A percentile compares a stretch with the other conserved stretches of the same genome.
Conservation (phyloP, 352 stramenopile species). For the Sclerospora graminicola region DNA sequence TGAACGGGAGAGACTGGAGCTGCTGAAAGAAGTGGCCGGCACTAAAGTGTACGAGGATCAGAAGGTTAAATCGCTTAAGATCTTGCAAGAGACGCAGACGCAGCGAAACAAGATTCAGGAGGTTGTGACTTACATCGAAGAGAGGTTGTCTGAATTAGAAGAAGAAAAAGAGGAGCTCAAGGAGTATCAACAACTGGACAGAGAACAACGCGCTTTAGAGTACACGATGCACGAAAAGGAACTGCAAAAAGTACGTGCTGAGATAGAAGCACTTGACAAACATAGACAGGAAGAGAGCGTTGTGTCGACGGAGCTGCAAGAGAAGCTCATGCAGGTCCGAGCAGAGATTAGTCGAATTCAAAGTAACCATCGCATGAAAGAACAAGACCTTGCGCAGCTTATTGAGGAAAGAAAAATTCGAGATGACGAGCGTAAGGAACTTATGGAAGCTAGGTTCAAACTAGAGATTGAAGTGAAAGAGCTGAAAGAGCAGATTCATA, state of each 20-base stretch:
- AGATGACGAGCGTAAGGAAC: slow-evolving; percentile 65
- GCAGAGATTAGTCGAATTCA: slow-evolving; percentile 46
- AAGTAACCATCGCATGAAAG: slow-evolving; percentile 24
- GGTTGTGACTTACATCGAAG: slow-evolving; percentile 92
- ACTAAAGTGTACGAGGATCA: slow-evolving; percentile 99
- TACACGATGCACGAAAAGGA: slow-evolving; percentile 94
- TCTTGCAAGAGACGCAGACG: slow-evolving; percentile 94
- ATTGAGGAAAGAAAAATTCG: slow-evolving; percentile 35
- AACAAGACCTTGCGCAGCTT: slow-evolving; percentile 42
- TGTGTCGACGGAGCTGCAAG: slow-evolving; percentile 47
- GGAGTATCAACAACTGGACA: slow-evolving; percentile 93
- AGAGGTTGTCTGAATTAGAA: slow-evolving; percentile 90
- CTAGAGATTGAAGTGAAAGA: slow-evolving; percentile 77
- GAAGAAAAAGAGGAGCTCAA: slow-evolving; percentile 98
- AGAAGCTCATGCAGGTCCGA: slow-evolving; percentile 49
- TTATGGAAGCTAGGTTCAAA: slow-evolving; percentile 71
- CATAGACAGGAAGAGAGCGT: slow-evolving; percentile 45
- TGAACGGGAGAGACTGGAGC: slow-evolving; percentile 92
- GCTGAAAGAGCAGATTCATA: slow-evolving; percentile 45
- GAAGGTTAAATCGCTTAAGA: slow-evolving; percentile 91
- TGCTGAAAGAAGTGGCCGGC: slow-evolving; percentile 98
- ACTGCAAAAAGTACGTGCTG: slow-evolving; percentile 41
- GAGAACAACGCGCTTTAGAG: slow-evolving; percentile 91
- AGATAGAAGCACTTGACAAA: slow-evolving; percentile 64
- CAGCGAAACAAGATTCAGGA: slow-evolving; percentile 95